phyloP scores from a whole-genome alignment of 441 rosid species.

The Breynia disticha region DNA sequence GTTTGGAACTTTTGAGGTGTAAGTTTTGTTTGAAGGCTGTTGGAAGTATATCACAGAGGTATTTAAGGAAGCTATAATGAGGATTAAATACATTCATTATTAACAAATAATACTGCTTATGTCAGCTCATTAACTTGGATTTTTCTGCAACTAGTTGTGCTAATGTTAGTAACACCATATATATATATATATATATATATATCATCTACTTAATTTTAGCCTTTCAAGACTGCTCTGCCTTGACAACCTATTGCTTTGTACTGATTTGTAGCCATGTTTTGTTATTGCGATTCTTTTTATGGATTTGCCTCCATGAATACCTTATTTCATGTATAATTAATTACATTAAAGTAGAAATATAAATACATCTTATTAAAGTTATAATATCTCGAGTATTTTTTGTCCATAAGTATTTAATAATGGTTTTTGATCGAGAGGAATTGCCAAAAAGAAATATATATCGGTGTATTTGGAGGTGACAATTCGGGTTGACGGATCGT shows the following conservation, averaged over 20 bases:
- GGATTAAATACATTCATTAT: slow-evolving; percentile 8
- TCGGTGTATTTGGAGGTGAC: too few species aligned
- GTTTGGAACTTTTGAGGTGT: slow-evolving; percentile 31
- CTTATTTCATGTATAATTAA: too few species aligned
- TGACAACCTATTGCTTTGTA: neutral
- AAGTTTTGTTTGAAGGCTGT: slow-evolving; percentile 31
- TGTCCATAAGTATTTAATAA: too few species aligned
- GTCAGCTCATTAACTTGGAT: slow-evolving; percentile 21
- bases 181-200: neutral
- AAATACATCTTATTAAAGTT: too few species aligned
- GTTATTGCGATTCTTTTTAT: too few species aligned
- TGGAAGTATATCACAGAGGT: slow-evolving; percentile 22
- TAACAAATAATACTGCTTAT: slow-evolving; percentile 7
- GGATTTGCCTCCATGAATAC: too few species aligned
- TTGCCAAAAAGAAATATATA: too few species aligned
- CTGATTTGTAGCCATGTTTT: neutral
- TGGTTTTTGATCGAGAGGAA: too few species aligned
- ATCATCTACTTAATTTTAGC: neutral
- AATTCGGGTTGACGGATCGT: too few species aligned
- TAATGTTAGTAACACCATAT: neutral
- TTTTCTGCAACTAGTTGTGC: slow-evolving; percentile 9
- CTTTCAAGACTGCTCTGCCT: neutral
- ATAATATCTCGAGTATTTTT: too few species aligned
- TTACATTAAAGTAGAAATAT: too few species aligned
- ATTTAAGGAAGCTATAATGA: slow-evolving; percentile 13